Evolutionary conservation across 2,329 filamentous ascomycete species (phyloP).

Genomic region (Pseudocercospora cruenta): DNA sequence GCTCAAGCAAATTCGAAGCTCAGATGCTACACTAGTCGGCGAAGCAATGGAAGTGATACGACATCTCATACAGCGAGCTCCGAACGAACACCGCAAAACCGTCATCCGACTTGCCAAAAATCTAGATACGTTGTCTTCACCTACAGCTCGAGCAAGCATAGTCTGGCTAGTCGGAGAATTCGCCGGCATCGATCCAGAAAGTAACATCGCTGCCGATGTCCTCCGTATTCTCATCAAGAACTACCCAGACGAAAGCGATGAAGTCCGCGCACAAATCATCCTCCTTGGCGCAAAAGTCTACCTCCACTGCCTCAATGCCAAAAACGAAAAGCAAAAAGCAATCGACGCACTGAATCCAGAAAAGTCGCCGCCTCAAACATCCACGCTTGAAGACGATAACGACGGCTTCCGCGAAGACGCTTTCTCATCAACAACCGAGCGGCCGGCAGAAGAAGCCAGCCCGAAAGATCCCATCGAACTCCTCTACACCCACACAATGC

Average conservation of each 20-base stretch:
- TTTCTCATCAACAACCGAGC: constrained; percentile 22
- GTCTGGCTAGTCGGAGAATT: constrained; percentile 98
- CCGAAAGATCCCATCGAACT: constrained; percentile 69
- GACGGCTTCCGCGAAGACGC: constrained; percentile 30
- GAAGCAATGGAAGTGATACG: constrained; percentile 94
- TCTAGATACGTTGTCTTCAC: constrained; percentile 82
- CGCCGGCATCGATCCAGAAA: constrained; percentile 71
- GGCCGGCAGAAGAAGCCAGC: constrained; percentile 42
- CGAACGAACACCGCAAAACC: constrained; percentile 76
- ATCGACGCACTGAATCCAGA: constrained; percentile 29
- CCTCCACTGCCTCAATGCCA: constrained; percentile 78
- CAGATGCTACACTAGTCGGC: constrained; percentile 84
- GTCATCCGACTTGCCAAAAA: constrained; percentile 89
- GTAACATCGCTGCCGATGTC: constrained; percentile 92
- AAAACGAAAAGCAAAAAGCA: constrained; percentile 46
- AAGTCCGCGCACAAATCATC: constrained; percentile 88
- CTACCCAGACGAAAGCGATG: constrained; percentile 81
- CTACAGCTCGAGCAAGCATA: constrained; percentile 88
- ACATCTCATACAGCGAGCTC: constrained; percentile 91
- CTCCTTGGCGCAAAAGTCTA: constrained; percentile 96
- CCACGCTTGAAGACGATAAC: constrained; percentile 30
- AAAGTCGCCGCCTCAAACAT: constrained; percentile 13
- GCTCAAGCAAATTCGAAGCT: constrained; percentile 82
- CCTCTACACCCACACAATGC: constrained; percentile 82
- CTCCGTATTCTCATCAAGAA: constrained; percentile 83